Percentiles rank a stretch among this genome's conserved stretches.
Conservation (phyloP, 176 grass and related monocot species). For the Thinopyrum elongatum region DNA sequence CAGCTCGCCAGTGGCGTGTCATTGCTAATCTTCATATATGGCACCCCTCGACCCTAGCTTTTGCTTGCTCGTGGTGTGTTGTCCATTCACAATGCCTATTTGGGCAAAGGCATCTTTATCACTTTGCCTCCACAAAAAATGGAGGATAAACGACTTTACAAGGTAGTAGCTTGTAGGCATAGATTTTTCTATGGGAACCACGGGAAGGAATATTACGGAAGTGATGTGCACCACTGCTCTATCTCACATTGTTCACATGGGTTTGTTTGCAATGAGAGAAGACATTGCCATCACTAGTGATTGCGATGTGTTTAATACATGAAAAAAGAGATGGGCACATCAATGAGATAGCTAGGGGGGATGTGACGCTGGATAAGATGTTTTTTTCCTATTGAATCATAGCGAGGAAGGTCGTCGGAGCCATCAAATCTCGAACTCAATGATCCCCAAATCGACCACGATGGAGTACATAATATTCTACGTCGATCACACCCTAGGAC, state of each 20-base stretch:
- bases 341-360: background rate
- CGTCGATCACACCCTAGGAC: background rate
- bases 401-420: background rate
- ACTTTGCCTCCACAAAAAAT: constrained; percentile 28
- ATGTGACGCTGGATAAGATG: background rate
- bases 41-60: constrained; percentile 1
- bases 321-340: background rate
- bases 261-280: background rate
- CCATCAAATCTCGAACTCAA: background rate
- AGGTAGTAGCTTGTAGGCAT: background rate
- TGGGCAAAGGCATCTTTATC: background rate
- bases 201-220: background rate
- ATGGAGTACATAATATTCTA: background rate
- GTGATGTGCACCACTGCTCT: background rate
- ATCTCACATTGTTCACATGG: constrained; percentile 35
- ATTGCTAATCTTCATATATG: constrained; percentile 10
- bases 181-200: constrained; percentile 7
- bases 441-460: background rate
- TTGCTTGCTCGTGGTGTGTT: background rate
- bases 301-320: background rate
- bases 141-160: background rate
- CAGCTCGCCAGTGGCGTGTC: constrained; percentile 19
- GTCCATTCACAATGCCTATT: constrained; percentile 10
- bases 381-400: background rate
- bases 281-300: constrained; percentile 23